A percentile compares a stretch with the other conserved stretches of the same genome.
phyloP scores from a whole-genome alignment of 257 asterid species.

The Solanum gracilifrons region DNA sequence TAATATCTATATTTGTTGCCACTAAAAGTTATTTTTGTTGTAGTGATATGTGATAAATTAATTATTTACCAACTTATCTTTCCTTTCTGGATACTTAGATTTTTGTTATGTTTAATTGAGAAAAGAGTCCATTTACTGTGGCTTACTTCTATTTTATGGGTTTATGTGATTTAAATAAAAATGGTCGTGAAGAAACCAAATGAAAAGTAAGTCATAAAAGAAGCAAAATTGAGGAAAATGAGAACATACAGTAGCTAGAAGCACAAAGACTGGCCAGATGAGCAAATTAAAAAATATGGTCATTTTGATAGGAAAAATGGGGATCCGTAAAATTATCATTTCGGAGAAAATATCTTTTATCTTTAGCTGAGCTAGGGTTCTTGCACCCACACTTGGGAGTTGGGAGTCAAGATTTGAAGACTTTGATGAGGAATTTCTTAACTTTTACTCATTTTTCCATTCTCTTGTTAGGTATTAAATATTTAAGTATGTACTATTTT shows the following conservation, averaged over 20 bases:
- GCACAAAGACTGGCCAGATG: background rate
- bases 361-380: background rate
- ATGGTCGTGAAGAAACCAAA: no score
- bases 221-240: background rate
- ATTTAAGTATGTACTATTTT: background rate
- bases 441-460: background rate
- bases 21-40: no score
- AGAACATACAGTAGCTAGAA: background rate
- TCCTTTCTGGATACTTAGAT: background rate
- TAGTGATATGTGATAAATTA: background rate
- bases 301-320: background rate
- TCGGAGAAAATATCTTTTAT: no score
- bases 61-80: no score
- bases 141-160: background rate
- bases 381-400: background rate
- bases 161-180: no score
- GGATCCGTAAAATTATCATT: no score
- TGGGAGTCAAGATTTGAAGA: background rate
- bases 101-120: no score
- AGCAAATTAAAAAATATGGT: background rate
- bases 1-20: no score
- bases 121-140: background rate
- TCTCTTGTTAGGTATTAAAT: background rate
- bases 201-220: background rate
- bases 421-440: background rate